Evolutionary conservation across 352 stramenopile species (phyloP), one percentile per base, ranked within the genome.

Genomic region (Phytophthora multivora): DNA sequence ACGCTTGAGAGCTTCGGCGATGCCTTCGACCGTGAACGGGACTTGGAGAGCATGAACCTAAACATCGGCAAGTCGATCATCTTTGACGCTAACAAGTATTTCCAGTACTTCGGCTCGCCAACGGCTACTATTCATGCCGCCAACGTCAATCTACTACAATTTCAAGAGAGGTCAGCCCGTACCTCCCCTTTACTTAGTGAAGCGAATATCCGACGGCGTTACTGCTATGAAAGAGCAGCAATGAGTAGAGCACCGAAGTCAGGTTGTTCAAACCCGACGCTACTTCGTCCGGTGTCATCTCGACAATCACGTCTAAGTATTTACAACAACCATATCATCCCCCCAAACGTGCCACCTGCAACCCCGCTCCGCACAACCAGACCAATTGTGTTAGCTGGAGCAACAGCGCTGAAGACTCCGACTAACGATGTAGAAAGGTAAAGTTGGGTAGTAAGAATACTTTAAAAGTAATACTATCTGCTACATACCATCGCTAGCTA

Each of bases 61-160:
- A 61, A 63, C 15, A 57, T 75, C 7, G 69, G 69, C 48, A 78
- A 75, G 31, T 75, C 56, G 11, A 71, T 78, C 38, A 21, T 36
- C 47, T 75, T 78, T 49, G 53, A 73, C 42, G 54, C 66, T 7
- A 63, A 51, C 10, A 55, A 51, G 31, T 75, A 73, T 30, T 56
- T 78, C n/a, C 51, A 71, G 36, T 47, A 66, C 26, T 62, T 61
- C 31, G 64, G 64, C 9, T 62, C 52, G 11, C 59, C 59, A 18
- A 51, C 25, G 5, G 40, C 33, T 11, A 33, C 51, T 6, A 60
- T 61, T 26, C 50, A 47, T 49, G 59, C 41, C 16, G 38, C 59
- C 15, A 45, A 16, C 31, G 28, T 38, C 3, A 58, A 64, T 9
- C 21, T 51, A 16, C 42, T 62, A 16, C 35, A 51, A 12, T 18